Percentiles rank a stretch among this genome's conserved stretches.
Conservation (phyloP, 305 asterid species). For the Solanum hybrid region DNA sequence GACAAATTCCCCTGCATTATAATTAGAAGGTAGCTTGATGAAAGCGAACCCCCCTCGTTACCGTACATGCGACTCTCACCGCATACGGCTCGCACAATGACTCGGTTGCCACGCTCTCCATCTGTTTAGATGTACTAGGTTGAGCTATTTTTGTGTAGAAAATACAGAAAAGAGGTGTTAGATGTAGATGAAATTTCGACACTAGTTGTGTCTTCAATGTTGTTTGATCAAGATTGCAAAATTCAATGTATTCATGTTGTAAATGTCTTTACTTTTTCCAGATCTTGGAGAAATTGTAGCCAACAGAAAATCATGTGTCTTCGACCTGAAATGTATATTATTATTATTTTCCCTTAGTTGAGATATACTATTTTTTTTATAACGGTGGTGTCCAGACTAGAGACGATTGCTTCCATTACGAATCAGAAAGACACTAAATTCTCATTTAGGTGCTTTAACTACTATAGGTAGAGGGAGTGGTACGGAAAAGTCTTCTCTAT, state of each 20-base stretch:
- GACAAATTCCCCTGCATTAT: neutral
- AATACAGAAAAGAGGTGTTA: neutral
- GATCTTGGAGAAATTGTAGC: neutral
- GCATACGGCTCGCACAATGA: too few relatives aligned
- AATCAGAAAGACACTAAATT: neutral
- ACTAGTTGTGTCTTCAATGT: neutral
- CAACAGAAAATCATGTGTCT: neutral
- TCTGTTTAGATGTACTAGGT: neutral
- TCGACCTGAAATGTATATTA: neutral
- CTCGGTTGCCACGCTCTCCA: neutral
- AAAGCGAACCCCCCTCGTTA: neutral
- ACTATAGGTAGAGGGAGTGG: neutral
- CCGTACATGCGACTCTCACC: too few relatives aligned
- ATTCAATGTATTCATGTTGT: neutral
- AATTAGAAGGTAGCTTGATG: constrained; percentile 16
- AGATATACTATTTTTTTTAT: neutral
- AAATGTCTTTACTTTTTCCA: neutral
- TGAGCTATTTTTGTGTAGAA: neutral
- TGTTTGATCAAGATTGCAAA: neutral
- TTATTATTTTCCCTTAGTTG: neutral
- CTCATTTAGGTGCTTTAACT: neutral
- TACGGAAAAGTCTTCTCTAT: neutral
- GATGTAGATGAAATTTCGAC: neutral
- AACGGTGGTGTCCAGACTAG: neutral
- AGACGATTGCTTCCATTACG: neutral